phyloP scores from a whole-genome alignment of 805 yeast genomes.

The Kodamaea kakaduensis region DNA sequence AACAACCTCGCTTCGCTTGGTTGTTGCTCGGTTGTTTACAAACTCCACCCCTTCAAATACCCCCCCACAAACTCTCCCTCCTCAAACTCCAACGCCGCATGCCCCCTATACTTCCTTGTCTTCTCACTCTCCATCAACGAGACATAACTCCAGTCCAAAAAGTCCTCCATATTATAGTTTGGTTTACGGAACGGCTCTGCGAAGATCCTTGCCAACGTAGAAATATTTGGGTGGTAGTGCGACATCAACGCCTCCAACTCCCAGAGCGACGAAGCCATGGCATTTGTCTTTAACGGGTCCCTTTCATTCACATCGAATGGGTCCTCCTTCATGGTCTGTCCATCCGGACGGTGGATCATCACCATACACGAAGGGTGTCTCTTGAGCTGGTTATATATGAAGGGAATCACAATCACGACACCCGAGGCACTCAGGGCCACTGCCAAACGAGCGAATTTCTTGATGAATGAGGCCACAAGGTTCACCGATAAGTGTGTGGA shows the following conservation, averaged over 20 bases:
- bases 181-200: conserved; percentile 87
- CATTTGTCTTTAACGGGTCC: conserved; percentile 77
- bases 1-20: no score
- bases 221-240: conserved; percentile 95
- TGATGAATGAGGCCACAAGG: conserved; percentile 85
- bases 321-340: conserved; percentile 37
- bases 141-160: conserved; percentile 84
- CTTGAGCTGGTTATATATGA: conserved; percentile 81
- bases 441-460: conserved; percentile 70
- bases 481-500: conserved; percentile 84
- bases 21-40: no score
- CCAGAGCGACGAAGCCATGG: conserved; percentile 87
- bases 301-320: conserved; percentile 60
- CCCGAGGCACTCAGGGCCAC: conserved; percentile 84
- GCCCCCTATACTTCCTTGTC: conserved; percentile 60
- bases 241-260: conserved; percentile 74
- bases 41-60: conserved; percentile 28
- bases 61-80: conserved; percentile 17
- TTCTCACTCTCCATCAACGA: conserved; percentile 61
- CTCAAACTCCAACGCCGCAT: conserved; percentile 78
- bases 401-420: conserved; percentile 82
- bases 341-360: conserved; percentile 58
- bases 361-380: conserved; percentile 94
- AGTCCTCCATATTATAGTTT: conserved; percentile 87
- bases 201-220: conserved; percentile 84